Evolutionary conservation across 176 grass and related monocot species (phyloP).

Genomic region (Dendrocalamus sinicus): DNA sequence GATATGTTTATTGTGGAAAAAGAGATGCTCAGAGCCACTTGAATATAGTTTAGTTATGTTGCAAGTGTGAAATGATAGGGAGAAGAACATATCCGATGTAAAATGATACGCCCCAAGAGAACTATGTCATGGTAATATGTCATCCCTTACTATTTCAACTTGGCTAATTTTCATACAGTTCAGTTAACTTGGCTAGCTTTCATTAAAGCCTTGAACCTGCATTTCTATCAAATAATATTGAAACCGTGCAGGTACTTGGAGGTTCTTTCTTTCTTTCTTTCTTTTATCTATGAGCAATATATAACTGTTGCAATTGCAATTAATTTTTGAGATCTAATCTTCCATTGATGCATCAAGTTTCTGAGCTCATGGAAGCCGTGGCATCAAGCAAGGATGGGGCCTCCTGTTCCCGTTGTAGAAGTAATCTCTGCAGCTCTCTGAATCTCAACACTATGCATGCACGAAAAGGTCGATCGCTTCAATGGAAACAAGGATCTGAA

Average conservation of each 20-base stretch:
- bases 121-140: background rate
- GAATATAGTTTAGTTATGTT: conserved; percentile 11
- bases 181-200: background rate
- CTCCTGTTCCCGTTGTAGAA: conserved; percentile 27
- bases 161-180: background rate
- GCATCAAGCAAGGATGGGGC: background rate
- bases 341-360: background rate
- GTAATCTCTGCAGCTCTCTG: conserved; percentile 16
- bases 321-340: background rate
- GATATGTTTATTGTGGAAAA: background rate
- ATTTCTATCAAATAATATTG: background rate
- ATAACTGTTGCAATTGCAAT: background rate
- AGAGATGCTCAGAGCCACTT: conserved; percentile 14
- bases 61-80: conserved; percentile 1
- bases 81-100: background rate
- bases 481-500: conserved; percentile 1
- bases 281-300: background rate
- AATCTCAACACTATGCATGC: conserved; percentile 42
- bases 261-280: background rate
- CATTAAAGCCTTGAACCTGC: background rate
- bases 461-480: conserved; percentile 16
- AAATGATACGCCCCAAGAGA: conserved; percentile 9
- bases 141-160: background rate
- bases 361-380: background rate
- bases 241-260: background rate